Percentiles rank a stretch among this genome's conserved stretches.
These are phyloP conservation scores for Auricularia cornea DNA, from an alignment of 768 basidiomycete species.

Conservation along the genomic window DNA sequence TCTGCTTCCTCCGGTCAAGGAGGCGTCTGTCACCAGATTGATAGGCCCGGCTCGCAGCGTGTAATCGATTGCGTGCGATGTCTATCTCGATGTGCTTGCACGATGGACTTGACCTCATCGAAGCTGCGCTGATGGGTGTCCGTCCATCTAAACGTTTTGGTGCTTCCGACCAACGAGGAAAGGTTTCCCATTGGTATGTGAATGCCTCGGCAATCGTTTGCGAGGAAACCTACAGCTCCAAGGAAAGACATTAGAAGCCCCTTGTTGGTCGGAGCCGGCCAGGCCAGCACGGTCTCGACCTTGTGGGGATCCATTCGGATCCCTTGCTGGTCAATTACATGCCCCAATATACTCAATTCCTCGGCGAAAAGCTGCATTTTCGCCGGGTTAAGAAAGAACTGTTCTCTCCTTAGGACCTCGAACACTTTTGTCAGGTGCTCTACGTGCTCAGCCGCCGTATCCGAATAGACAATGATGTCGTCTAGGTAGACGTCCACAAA, in stretches of 20 bases:
- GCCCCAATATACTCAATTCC: slow-evolving; percentile 23
- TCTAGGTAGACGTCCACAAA: slow-evolving; percentile 16
- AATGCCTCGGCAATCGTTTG: slow-evolving; percentile 19
- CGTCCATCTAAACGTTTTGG: slow-evolving; percentile 21
- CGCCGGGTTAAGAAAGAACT: slow-evolving; percentile 5
- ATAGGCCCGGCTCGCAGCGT: not conserved
- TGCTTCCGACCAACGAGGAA: slow-evolving; percentile 12
- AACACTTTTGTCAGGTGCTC: slow-evolving; percentile 9
- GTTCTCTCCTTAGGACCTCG: slow-evolving; percentile 6
- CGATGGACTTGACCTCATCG: slow-evolving; percentile 25
- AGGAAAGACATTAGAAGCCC: slow-evolving; percentile 30
- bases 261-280: slow-evolving; percentile 20
- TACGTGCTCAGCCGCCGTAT: slow-evolving; percentile 26
- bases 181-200: slow-evolving; percentile 33
- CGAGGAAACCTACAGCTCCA: slow-evolving; percentile 25
- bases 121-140: slow-evolving; percentile 28
- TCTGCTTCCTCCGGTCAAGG: not conserved
- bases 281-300: slow-evolving; percentile 18
- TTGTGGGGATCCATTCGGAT: slow-evolving; percentile 13
- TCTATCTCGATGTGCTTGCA: slow-evolving; percentile 17
- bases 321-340: slow-evolving; percentile 23
- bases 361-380: slow-evolving; percentile 10
- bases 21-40: not conserved
- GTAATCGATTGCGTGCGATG: slow-evolving; percentile 12
- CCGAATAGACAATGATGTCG: slow-evolving; percentile 19